Percentiles rank a stretch among this genome's conserved stretches.
These are phyloP conservation scores for Fusarium stilboides DNA, from an alignment of 2,329 filamentous ascomycete genomes.

Conservation along the genomic window DNA sequence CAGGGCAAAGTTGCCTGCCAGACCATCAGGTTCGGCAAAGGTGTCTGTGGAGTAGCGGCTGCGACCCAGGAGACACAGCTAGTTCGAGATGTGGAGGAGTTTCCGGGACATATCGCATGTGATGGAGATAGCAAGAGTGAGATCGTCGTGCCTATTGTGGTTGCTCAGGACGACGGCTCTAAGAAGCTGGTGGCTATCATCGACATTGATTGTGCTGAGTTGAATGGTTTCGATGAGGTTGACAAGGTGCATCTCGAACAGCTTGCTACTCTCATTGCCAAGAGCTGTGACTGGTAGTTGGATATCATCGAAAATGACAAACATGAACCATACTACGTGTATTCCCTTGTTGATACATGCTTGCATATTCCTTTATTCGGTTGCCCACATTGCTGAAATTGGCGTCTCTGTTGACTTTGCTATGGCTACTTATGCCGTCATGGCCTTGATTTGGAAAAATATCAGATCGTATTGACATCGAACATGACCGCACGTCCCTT, in stretches of 20 bases:
- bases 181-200: conserved; percentile 79
- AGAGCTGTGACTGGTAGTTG: conserved; percentile 75
- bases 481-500: conserved; percentile 8
- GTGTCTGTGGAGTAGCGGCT: conserved; percentile 83
- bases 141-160: conserved; percentile 82
- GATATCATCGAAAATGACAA: conserved; percentile 2
- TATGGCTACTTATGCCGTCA: conserved; percentile 9
- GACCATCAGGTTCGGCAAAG: conserved; percentile 79
- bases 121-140: conserved; percentile 83
- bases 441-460: conserved; percentile 3
- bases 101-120: conserved; percentile 87
- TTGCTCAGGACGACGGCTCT: conserved; percentile 49
- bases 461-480: conserved; percentile 19
- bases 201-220: conserved; percentile 81
- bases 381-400: too few relatives aligned
- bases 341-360: neutral
- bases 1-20: conserved; percentile 87
- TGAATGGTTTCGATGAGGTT: conserved; percentile 77
- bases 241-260: conserved; percentile 77
- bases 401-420: neutral
- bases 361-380: neutral
- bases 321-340: neutral
- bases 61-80: conserved; percentile 73
- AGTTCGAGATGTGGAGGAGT: conserved; percentile 78
- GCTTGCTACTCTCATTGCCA: conserved; percentile 72